Evolutionary conservation across 805 yeast species (phyloP).

Genomic region (Wickerhamiella allomyrinae): DNA sequence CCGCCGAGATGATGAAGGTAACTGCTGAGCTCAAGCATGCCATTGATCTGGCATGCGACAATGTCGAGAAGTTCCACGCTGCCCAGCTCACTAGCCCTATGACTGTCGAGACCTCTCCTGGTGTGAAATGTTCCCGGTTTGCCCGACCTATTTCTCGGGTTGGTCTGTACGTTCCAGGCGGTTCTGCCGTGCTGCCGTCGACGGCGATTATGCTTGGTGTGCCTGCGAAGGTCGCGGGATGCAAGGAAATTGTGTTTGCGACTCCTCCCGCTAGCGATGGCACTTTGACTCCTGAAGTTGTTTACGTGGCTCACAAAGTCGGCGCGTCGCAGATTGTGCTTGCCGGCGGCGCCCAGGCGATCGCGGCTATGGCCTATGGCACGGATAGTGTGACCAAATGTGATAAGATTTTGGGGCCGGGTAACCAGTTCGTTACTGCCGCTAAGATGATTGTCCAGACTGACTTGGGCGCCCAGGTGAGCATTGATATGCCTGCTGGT

Average conservation of each 20-base stretch:
- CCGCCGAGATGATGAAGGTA: constrained; percentile 56
- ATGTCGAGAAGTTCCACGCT: constrained; percentile 81
- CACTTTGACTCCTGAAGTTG: constrained; percentile 88
- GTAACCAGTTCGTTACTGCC: constrained; percentile 97
- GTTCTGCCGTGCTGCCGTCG: constrained; percentile 95
- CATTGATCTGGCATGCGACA: constrained; percentile 76
- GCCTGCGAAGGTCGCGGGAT: constrained; percentile 96
- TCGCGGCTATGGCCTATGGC: constrained; percentile 98
- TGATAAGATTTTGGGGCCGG: constrained; percentile 96
- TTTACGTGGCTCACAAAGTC: constrained; percentile 89
- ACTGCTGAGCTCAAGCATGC: constrained; percentile 65
- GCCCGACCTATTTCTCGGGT: constrained; percentile 90
- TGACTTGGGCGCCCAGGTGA: constrained; percentile 86
- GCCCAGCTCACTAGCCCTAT: constrained; percentile 68
- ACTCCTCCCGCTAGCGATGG: constrained; percentile 95
- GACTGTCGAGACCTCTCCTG: constrained; percentile 83
- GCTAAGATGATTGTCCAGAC: constrained; percentile 97
- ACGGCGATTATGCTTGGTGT: constrained; percentile 97
- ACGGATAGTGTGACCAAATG: constrained; percentile 84
- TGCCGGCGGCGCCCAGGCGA: constrained; percentile 99
- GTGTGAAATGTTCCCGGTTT: constrained; percentile 87
- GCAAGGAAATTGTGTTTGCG: constrained; percentile 80
- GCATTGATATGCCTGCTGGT: constrained; percentile 99
- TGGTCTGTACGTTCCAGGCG: constrained; percentile 96
- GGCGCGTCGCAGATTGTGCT: constrained; percentile 82